These are phyloP conservation scores for Huntiella omanensis DNA, from an alignment of 2,329 filamentous ascomycete genomes.

Conservation along the genomic window DNA sequence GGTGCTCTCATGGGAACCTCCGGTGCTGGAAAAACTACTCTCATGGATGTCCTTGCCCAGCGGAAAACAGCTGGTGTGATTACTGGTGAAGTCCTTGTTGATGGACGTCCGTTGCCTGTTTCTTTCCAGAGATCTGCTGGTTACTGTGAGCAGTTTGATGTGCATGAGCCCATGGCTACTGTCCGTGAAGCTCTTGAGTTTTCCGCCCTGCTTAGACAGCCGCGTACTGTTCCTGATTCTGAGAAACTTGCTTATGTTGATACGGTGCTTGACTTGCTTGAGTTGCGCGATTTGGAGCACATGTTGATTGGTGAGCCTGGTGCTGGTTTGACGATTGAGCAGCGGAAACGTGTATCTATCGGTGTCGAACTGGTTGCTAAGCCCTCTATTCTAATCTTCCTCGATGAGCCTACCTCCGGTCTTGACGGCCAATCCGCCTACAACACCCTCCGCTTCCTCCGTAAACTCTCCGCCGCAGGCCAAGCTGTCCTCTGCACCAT, in stretches of 20 bases:
- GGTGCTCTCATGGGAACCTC: slow-evolving; percentile 68
- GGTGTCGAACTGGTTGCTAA: slow-evolving; percentile 44
- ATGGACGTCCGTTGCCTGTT: slow-evolving; percentile 49
- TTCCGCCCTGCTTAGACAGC: slow-evolving; percentile 44
- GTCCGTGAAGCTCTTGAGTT: slow-evolving; percentile 53
- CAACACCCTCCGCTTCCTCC: slow-evolving; percentile 44
- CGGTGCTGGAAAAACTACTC: slow-evolving; percentile 67
- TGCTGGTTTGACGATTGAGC: slow-evolving; percentile 30
- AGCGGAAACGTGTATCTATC: slow-evolving; percentile 37
- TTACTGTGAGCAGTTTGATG: slow-evolving; percentile 66
- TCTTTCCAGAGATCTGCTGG: slow-evolving; percentile 66
- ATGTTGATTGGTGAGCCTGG: slow-evolving; percentile 32
- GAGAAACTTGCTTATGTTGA: slow-evolving; percentile 52
- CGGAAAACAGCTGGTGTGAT: slow-evolving; percentile 64
- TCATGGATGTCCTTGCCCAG: slow-evolving; percentile 66
- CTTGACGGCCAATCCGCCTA: slow-evolving; percentile 52
- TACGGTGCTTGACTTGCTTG: slow-evolving; percentile 50
- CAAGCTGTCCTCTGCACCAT: slow-evolving; percentile 53
- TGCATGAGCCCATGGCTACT: slow-evolving; percentile 54
- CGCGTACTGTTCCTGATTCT: slow-evolving; percentile 37
- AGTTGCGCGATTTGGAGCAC: slow-evolving; percentile 28
- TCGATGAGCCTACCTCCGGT: slow-evolving; percentile 45
- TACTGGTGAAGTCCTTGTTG: slow-evolving; percentile 54
- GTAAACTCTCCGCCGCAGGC: slow-evolving; percentile 45
- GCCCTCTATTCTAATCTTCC: slow-evolving; percentile 42